Percentiles rank a stretch among this genome's conserved stretches.
Conservation (phyloP, 768 basidiomycete genomes). For the Pleurotus sapidus region DNA sequence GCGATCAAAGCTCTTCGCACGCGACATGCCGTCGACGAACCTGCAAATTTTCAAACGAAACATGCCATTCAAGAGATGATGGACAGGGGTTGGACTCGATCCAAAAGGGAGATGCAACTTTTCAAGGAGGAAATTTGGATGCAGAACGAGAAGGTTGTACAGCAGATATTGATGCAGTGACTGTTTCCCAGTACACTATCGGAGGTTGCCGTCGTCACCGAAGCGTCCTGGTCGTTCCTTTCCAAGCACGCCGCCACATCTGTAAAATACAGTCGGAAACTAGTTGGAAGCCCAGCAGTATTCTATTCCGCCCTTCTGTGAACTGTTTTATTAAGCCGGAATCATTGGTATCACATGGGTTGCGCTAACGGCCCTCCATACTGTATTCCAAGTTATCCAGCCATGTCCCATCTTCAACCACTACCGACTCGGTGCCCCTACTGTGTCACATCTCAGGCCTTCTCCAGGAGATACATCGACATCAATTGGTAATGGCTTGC, state of each 20-base stretch:
- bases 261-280: too few species aligned
- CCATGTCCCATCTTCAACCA: too few species aligned
- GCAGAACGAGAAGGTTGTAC: slow-evolving; percentile 26
- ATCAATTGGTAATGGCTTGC: too few species aligned
- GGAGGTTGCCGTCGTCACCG: neutral
- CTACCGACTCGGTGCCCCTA: too few species aligned
- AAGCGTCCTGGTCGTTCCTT: neutral
- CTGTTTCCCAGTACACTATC: neutral
- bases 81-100: slow-evolving; percentile 26
- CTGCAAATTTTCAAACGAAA: slow-evolving; percentile 1
- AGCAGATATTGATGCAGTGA: slow-evolving; percentile 25
- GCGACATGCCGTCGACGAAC: slow-evolving; percentile 14
- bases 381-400: too few species aligned
- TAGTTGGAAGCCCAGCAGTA: too few species aligned
- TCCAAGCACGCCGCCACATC: neutral
- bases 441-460: too few species aligned
- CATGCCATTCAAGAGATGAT: slow-evolving; percentile 26
- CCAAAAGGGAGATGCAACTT: slow-evolving; percentile 18
- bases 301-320: too few species aligned
- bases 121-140: slow-evolving; percentile 30
- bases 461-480: too few species aligned
- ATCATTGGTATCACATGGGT: too few species aligned
- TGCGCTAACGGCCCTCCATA: too few species aligned
- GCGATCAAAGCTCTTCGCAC: slow-evolving; percentile 34
- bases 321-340: too few species aligned